Evolutionary conservation across 139 green algal species (phyloP).

Genomic region (Chlorella sp.): DNA sequence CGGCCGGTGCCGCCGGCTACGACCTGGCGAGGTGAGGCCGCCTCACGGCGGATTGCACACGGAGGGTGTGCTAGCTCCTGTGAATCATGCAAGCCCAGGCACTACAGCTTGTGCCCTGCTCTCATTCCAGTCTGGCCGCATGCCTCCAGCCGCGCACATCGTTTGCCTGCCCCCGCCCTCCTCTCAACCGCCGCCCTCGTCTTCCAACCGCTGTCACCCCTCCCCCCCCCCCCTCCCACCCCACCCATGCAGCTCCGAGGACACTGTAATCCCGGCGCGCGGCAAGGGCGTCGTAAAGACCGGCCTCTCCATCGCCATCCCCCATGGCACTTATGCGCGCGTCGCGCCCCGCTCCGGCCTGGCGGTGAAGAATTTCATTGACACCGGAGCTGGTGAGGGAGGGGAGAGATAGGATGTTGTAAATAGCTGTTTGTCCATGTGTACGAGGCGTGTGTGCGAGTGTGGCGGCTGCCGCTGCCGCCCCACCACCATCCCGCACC

Average conservation of each 20-base stretch:
- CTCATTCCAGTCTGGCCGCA: background rate
- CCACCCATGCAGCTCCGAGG: slow-evolving; percentile 71
- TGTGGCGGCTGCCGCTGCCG: too few species aligned
- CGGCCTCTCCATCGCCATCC: slow-evolving; percentile 86
- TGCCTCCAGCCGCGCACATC: background rate
- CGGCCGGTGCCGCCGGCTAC: slow-evolving; percentile 87
- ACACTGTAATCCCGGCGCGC: slow-evolving; percentile 81
- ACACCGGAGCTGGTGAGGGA: slow-evolving; percentile 92
- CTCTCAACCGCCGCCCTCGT: too few species aligned
- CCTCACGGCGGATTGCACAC: background rate
- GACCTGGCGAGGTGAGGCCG: slow-evolving; percentile 83
- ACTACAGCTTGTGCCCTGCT: background rate
- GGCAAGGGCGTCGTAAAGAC: slow-evolving; percentile 89
- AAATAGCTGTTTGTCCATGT: too few species aligned
- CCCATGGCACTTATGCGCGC: slow-evolving; percentile 91
- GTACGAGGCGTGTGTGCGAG: too few species aligned
- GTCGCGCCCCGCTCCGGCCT: slow-evolving; percentile 95
- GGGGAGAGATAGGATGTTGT: too few species aligned
- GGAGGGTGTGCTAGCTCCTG: background rate
- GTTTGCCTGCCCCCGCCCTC: too few species aligned
- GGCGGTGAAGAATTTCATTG: slow-evolving; percentile 96
- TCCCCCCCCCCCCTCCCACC: background rate
- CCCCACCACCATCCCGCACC: too few species aligned
- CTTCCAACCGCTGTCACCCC: background rate
- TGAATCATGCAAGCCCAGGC: background rate